Conservation (phyloP, 371 early-diverging fungal species). For the Mucor plumbeus region DNA sequence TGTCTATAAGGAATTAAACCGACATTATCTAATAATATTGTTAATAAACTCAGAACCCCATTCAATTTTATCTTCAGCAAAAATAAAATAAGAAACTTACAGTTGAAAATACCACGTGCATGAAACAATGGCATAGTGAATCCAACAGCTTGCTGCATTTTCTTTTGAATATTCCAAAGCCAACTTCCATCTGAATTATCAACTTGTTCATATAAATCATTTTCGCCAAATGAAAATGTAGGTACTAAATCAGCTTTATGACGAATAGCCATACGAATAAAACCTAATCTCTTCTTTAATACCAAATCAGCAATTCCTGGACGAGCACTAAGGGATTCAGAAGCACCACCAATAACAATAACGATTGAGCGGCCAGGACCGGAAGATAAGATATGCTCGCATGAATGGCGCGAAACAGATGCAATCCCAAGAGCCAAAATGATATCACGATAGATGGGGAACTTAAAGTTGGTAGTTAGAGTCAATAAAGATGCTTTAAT, state of each 20-base stretch:
- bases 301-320: constrained; percentile 68
- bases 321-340: constrained; percentile 67
- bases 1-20: constrained; percentile 62
- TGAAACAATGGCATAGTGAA: constrained; percentile 72
- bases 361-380: constrained; percentile 75
- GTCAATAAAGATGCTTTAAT: constrained; percentile 62
- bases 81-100: constrained; percentile 50
- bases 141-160: constrained; percentile 58
- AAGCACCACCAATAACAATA: constrained; percentile 79
- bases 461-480: constrained; percentile 58
- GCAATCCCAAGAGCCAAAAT: constrained; percentile 70
- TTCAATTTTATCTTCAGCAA: background rate
- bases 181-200: constrained; percentile 47
- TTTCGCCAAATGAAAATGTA: constrained; percentile 80
- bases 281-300: constrained; percentile 72
- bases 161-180: constrained; percentile 57
- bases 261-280: constrained; percentile 74
- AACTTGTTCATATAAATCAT: constrained; percentile 71
- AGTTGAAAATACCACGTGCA: constrained; percentile 71
- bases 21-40: constrained; percentile 37
- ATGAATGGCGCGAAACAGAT: constrained; percentile 73
- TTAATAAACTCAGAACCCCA: background rate
- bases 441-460: constrained; percentile 76
- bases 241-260: constrained; percentile 72
- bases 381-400: constrained; percentile 67